Evolutionary conservation across 2,329 filamentous ascomycete genomes (phyloP).

Genomic region (Onygenales sp.): DNA sequence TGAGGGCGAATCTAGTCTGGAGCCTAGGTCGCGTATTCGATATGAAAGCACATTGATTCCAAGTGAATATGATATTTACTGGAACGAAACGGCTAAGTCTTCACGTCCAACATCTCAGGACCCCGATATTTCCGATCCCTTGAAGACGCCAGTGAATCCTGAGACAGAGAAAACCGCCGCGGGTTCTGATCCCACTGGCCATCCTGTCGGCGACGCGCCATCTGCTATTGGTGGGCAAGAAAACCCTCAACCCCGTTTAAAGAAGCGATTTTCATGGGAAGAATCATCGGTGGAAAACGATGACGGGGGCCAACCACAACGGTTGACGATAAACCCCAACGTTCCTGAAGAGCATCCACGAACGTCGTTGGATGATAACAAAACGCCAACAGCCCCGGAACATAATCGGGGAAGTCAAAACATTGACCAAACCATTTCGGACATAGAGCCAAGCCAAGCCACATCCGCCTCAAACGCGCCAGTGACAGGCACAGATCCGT

Average conservation of each 20-base stretch:
- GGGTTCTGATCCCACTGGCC: neutral
- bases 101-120: too few relatives aligned
- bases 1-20: constrained; percentile 6
- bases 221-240: constrained; percentile 2
- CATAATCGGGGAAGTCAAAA: neutral
- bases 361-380: neutral
- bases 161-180: neutral
- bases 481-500: neutral
- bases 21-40: constrained; percentile 9
- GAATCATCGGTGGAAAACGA: constrained; percentile 11
- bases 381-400: neutral
- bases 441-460: neutral
- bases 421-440: neutral
- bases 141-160: neutral
- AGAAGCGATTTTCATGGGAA: constrained; percentile 38
- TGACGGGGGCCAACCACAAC: constrained; percentile 1
- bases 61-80: constrained; percentile 29
- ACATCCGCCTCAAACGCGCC: neutral
- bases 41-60: constrained; percentile 24
- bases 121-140: too few relatives aligned
- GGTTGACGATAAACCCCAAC: neutral
- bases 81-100: constrained; percentile 16
- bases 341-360: neutral
- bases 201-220: neutral
- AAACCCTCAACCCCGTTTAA: constrained; percentile 18